phyloP scores from a whole-genome alignment of 768 basidiomycete species.

The Leccinum barrowsii region DNA sequence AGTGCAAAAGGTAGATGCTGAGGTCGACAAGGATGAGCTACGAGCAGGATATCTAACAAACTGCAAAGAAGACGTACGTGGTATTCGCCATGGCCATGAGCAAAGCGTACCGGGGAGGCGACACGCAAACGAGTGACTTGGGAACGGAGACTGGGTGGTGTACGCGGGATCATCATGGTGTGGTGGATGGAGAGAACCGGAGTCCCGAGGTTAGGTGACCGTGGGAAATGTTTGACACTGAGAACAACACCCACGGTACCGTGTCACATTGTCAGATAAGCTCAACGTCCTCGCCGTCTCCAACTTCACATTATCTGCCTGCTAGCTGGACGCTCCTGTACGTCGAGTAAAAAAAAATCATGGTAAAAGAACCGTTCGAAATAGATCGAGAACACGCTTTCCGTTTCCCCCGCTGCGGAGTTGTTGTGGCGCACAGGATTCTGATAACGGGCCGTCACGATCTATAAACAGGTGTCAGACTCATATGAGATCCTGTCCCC shows the following conservation, averaged over 20 bases:
- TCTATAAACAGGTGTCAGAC: slow-evolving; percentile 10
- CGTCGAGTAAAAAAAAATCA: background rate
- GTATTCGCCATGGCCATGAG: slow-evolving; percentile 47
- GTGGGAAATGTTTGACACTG: slow-evolving; percentile 17
- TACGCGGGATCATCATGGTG: slow-evolving; percentile 40
- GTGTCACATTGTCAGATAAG: background rate
- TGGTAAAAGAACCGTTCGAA: background rate
- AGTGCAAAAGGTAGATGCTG: slow-evolving; percentile 57
- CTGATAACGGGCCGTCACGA: slow-evolving; percentile 3
- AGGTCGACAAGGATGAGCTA: slow-evolving; percentile 1
- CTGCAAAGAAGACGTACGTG: slow-evolving; percentile 39
- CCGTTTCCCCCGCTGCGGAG: slow-evolving; percentile 1
- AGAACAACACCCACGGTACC: background rate
- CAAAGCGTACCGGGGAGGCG: slow-evolving; percentile 38
- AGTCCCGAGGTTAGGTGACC: background rate
- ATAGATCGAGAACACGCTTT: background rate
- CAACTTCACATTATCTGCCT: background rate
- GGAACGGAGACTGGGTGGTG: slow-evolving; percentile 41
- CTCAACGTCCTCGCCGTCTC: background rate
- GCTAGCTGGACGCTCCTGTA: background rate
- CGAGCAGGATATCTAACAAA: slow-evolving; percentile 1
- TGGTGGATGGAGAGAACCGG: slow-evolving; percentile 15
- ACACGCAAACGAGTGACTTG: slow-evolving; percentile 31
- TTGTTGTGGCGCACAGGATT: slow-evolving; percentile 2
- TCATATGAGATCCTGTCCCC: background rate